A percentile compares a stretch with the other conserved stretches of the same genome.
Conservation (phyloP, 1,139 yeast species). For the Debaryomyces sp. region DNA sequence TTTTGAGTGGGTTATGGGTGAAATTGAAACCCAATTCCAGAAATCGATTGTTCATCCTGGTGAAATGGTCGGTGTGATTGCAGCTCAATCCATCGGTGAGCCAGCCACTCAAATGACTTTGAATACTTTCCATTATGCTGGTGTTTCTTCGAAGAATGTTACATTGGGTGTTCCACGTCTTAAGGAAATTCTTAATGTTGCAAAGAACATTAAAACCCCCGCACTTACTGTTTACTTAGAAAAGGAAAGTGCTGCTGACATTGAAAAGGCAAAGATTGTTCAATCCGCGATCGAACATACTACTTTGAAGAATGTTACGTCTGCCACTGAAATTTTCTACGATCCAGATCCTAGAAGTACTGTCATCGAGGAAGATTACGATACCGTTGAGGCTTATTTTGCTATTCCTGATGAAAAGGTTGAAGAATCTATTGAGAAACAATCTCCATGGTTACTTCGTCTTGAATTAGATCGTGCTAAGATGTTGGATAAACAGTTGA, state of each 20-base stretch:
- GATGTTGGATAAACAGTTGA: conserved; percentile 96
- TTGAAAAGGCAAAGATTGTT: conserved; percentile 90
- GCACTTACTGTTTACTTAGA: conserved; percentile 90
- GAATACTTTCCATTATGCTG: conserved; percentile 99
- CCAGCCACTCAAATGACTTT: conserved; percentile 99
- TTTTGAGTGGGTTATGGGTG: conserved; percentile 95
- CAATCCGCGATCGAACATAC: conserved; percentile 98
- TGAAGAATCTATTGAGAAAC: conserved; percentile 88
- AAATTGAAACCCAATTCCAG: conserved; percentile 90
- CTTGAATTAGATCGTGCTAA: conserved; percentile 97
- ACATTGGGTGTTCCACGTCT: conserved; percentile 99
- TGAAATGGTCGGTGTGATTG: conserved; percentile 99
- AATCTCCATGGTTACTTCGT: conserved; percentile 97
- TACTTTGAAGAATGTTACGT: conserved; percentile 89
- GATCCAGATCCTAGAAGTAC: conserved; percentile 98
- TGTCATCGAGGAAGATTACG: conserved; percentile 93
- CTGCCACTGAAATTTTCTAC: conserved; percentile 95
- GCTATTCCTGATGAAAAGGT: conserved; percentile 98
- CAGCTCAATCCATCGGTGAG: conserved; percentile 99
- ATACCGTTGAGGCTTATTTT: conserved; percentile 95
- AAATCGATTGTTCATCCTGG: conserved; percentile 96
- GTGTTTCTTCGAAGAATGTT: conserved; percentile 98
- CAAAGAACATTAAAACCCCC: conserved; percentile 98
- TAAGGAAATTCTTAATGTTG: conserved; percentile 98
- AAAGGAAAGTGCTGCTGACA: conserved; percentile 79